Conservation (phyloP, 1,284 basidiomycete species). For the Moesziomyces sp. region DNA sequence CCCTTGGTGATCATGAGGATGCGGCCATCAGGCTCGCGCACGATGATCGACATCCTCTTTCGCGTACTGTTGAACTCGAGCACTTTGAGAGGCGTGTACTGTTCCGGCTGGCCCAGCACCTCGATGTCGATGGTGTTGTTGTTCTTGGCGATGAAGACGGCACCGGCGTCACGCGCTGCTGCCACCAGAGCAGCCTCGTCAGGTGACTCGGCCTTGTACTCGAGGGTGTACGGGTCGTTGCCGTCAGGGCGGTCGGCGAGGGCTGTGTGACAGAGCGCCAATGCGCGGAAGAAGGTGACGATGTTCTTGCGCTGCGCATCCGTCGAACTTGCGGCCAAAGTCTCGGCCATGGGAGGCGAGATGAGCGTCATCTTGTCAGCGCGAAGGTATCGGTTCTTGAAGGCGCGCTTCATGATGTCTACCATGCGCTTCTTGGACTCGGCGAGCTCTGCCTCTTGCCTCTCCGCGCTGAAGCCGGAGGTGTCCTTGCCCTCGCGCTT, state of each 20-base stretch:
- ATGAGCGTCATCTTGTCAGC: constrained; percentile 86
- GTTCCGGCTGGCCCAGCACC: constrained; percentile 87
- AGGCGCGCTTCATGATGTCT: constrained; percentile 77
- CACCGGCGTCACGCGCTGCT: constrained; percentile 90
- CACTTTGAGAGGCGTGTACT: constrained; percentile 80
- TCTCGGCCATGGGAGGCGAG: constrained; percentile 82
- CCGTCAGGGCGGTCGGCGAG: constrained; percentile 72
- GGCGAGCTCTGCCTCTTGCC: constrained; percentile 71
- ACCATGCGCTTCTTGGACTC: constrained; percentile 83
- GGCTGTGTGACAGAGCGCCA: constrained; percentile 92
- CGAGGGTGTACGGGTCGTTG: constrained; percentile 76
- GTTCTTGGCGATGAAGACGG: constrained; percentile 84
- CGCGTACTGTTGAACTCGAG: constrained; percentile 93
- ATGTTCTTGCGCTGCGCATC: constrained; percentile 75
- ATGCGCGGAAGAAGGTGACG: constrained; percentile 84
- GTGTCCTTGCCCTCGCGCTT: constrained; percentile 80
- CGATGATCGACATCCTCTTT: constrained; percentile 92
- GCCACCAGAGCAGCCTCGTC: constrained; percentile 94
- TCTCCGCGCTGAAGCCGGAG: constrained; percentile 73
- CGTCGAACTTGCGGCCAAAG: constrained; percentile 75
- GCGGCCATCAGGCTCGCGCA: constrained; percentile 82
- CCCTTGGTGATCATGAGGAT: constrained; percentile 92
- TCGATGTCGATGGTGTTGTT: constrained; percentile 86
- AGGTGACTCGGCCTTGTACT: constrained; percentile 95
- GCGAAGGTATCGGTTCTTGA: constrained; percentile 90